Percentiles rank a stretch among this genome's conserved stretches.
Evolutionary conservation across 768 basidiomycete species (phyloP).

Genomic region (Trametes coccinea): DNA sequence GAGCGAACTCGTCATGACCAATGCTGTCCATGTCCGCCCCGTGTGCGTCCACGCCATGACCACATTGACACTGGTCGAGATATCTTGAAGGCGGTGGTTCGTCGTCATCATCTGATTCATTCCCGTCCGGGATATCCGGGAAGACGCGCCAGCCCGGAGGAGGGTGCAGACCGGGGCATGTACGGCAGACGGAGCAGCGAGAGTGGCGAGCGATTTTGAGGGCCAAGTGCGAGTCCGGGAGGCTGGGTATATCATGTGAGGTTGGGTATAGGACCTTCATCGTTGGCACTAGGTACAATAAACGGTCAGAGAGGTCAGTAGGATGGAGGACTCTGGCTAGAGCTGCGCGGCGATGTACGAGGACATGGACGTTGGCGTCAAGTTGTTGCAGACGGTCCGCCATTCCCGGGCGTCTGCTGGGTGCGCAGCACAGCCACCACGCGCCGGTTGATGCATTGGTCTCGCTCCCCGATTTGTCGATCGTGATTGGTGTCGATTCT

Average conservation of each 20-base stretch:
- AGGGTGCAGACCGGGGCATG: slow-evolving; percentile 75
- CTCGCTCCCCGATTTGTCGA: too few relatives aligned
- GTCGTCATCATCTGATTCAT: slow-evolving; percentile 70
- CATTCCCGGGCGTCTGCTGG: background rate
- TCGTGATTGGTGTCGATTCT: too few relatives aligned
- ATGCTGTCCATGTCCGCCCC: slow-evolving; percentile 61
- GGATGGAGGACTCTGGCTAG: background rate
- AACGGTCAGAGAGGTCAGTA: background rate
- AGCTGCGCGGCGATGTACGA: background rate
- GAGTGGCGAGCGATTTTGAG: slow-evolving; percentile 87
- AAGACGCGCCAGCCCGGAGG: slow-evolving; percentile 51
- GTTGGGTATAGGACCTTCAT: slow-evolving; percentile 75
- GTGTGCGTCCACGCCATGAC: slow-evolving; percentile 64
- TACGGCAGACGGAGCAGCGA: slow-evolving; percentile 60
- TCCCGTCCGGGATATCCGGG: slow-evolving; percentile 57
- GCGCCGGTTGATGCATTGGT: too few relatives aligned
- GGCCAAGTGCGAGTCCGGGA: slow-evolving; percentile 51
- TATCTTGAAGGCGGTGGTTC: slow-evolving; percentile 46
- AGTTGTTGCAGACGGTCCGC: background rate
- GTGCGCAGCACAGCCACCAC: background rate
- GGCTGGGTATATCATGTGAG: slow-evolving; percentile 48
- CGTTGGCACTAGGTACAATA: background rate
- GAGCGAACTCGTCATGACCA: slow-evolving; percentile 63
- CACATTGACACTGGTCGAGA: slow-evolving; percentile 65
- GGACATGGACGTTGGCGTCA: background rate